Conservation (phyloP, 768 basidiomycete species). For the Sarcodon aspratus region DNA sequence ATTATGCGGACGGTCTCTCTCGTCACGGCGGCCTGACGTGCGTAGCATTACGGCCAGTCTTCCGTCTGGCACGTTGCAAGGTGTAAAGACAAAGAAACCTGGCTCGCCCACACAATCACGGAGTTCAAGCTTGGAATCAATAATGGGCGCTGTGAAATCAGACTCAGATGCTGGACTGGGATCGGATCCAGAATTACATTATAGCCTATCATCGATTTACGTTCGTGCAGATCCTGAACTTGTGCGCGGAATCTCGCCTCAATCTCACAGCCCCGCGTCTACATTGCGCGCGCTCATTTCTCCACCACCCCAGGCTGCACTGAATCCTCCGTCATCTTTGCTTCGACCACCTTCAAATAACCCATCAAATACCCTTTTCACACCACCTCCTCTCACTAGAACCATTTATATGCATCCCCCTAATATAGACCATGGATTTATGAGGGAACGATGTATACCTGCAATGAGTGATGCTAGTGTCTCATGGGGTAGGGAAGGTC, state of each 20-base stretch:
- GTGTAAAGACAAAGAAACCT: too few species aligned
- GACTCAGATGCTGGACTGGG: background rate
- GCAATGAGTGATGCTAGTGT: background rate
- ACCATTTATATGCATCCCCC: background rate
- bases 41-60: too few species aligned
- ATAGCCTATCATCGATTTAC: background rate
- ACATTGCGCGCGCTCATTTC: too few species aligned
- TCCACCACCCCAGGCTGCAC: background rate
- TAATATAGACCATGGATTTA: background rate
- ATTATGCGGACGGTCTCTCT: too few species aligned
- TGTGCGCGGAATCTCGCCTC: background rate
- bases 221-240: background rate
- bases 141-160: background rate
- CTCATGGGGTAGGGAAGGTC: background rate
- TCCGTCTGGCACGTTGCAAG: too few species aligned
- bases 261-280: background rate
- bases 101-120: too few species aligned
- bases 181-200: background rate
- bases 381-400: background rate
- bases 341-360: background rate
- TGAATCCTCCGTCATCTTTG: background rate
- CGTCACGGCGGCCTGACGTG: too few species aligned
- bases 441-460: background rate
- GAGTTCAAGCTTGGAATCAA: background rate
- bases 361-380: background rate